These are phyloP conservation scores for Allium sativum DNA, from an alignment of 106 monocot genomes.

Conservation along the genomic window DNA sequence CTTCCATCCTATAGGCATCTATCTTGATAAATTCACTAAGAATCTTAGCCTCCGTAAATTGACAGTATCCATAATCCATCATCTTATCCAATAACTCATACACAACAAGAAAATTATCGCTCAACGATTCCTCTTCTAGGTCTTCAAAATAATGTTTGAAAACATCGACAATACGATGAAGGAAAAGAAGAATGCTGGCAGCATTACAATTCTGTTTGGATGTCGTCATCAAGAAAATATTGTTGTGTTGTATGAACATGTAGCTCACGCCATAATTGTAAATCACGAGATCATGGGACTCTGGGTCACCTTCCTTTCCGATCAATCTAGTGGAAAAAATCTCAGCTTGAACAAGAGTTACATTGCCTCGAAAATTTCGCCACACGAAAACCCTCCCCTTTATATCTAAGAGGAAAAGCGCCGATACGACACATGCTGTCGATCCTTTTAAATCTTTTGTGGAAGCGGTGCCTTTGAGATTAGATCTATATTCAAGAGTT, in stretches of 20 bases:
- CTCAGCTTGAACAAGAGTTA: conserved; percentile 81
- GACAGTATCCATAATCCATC: conserved; percentile 97
- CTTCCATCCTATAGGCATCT: conserved; percentile 97
- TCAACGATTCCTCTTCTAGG: conserved; percentile 86
- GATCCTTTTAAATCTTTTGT: not conserved
- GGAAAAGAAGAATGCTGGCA: conserved; percentile 81
- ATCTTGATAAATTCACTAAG: conserved; percentile 95
- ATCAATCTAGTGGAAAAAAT: conserved; percentile 89
- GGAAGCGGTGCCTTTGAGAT: too few relatives aligned
- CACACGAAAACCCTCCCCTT: conserved; percentile 89
- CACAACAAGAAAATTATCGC: conserved; percentile 99
- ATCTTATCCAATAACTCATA: conserved; percentile 95
- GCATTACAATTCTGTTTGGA: conserved; percentile 89
- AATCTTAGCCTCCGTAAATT: conserved; percentile 92
- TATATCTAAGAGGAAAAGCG: conserved; percentile 91
- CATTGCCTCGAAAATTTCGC: conserved; percentile 94
- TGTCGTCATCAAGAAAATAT: conserved; percentile 82
- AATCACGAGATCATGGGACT: conserved; percentile 73
- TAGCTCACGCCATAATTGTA: conserved; percentile 80
- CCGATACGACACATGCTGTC: conserved; percentile 91
- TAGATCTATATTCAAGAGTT: too few relatives aligned
- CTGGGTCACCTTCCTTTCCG: conserved; percentile 85
- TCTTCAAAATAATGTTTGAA: conserved; percentile 98
- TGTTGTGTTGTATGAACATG: conserved; percentile 97
- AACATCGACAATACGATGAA: conserved; percentile 77